Evolutionary conservation across 2,329 filamentous ascomycete genomes (phyloP).

Genomic region (Neurospora crassa): DNA sequence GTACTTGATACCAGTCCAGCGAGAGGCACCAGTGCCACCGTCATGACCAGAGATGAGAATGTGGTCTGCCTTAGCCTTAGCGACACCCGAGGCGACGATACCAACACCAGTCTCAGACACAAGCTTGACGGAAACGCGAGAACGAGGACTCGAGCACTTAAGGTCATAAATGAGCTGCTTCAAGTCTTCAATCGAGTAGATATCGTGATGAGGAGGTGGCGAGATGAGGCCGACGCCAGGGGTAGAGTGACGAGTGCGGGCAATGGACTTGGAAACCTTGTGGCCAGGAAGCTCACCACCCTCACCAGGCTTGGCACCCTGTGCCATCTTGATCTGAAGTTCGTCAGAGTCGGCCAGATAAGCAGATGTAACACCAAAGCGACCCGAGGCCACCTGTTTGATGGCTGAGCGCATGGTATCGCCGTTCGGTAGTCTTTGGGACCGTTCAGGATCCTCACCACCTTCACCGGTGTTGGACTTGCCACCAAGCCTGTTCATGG

Average conservation of each 20-base stretch:
- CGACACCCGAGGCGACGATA: conserved; percentile 94
- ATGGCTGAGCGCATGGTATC: conserved; percentile 97
- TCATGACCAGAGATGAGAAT: conserved; percentile 96
- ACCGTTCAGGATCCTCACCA: conserved; percentile 90
- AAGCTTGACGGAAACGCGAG: conserved; percentile 91
- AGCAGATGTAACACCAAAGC: conserved; percentile 91
- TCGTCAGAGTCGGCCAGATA: conserved; percentile 94
- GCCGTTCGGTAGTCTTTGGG: conserved; percentile 75
- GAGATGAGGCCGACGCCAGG: conserved; percentile 94
- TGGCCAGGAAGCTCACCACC: conserved; percentile 94
- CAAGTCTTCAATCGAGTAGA: conserved; percentile 95
- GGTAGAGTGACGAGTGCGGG: conserved; percentile 88
- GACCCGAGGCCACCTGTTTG: conserved; percentile 92
- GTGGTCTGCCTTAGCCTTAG: conserved; percentile 94
- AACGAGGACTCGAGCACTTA: conserved; percentile 89
- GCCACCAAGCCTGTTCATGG: conserved; percentile 92
- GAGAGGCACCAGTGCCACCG: conserved; percentile 89
- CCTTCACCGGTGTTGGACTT: conserved; percentile 98
- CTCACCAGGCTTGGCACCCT: conserved; percentile 95
- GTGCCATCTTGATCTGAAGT: conserved; percentile 98
- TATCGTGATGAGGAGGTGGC: conserved; percentile 92
- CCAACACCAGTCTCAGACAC: conserved; percentile 96
- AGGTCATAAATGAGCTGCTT: conserved; percentile 98
- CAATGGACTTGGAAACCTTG: conserved; percentile 92
- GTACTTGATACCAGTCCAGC: conserved; percentile 99